Conservation (phyloP, 345 rosid genomes). For the Boechera divaricarpa region DNA sequence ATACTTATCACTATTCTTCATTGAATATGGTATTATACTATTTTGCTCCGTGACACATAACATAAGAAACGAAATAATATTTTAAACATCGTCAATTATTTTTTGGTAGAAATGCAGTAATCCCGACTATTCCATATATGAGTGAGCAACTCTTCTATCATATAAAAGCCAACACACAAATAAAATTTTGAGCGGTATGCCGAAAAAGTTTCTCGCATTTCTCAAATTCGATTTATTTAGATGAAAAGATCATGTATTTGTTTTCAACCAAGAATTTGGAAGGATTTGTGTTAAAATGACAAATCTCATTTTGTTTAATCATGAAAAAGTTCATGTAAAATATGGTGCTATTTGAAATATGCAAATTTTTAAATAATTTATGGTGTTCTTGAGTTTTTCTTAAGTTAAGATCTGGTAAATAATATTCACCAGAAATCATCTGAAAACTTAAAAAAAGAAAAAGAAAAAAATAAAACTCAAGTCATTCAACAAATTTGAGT, state of each 20-base stretch:
- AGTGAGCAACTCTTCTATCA: conserved; percentile 7
- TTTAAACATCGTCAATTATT: neutral
- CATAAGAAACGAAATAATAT: conserved; percentile 1
- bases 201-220: neutral
- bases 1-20: conserved; percentile 13
- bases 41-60: conserved; percentile 18
- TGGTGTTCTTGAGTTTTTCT: neutral
- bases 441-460: too few relatives aligned
- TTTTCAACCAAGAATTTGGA: neutral
- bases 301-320: neutral
- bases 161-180: neutral
- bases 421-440: neutral
- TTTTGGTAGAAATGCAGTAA: neutral
- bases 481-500: too few relatives aligned
- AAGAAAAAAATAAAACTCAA: neutral
- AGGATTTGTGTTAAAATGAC: neutral
- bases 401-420: too few relatives aligned
- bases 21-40: neutral
- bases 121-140: conserved; percentile 2
- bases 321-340: neutral
- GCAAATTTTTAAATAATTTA: too few relatives aligned
- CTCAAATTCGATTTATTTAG: neutral
- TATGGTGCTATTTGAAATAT: neutral
- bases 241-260: neutral
- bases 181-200: neutral